Conservation (phyloP, 148 eudicot genomes). For the Arctostaphylos glauca region DNA sequence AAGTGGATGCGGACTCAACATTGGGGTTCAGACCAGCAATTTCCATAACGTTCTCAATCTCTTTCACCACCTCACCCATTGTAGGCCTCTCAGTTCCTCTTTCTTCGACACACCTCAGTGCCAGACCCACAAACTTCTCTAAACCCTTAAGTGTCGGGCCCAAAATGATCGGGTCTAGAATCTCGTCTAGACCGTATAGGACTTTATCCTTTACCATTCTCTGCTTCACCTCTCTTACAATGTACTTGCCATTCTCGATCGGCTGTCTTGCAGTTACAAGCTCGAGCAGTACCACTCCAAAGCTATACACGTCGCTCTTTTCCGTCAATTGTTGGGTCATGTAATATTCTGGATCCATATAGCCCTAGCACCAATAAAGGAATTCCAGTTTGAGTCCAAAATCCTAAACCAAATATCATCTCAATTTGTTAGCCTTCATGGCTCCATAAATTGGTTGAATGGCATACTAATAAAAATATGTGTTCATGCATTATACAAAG, state of each 20-base stretch:
- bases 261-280: constrained; percentile 61
- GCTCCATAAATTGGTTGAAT: neutral
- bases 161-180: constrained; percentile 46
- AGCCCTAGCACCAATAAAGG: constrained; percentile 18
- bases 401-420: neutral
- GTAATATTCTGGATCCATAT: constrained; percentile 28
- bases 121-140: constrained; percentile 54
- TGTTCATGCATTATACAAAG: neutral
- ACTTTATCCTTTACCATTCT: constrained; percentile 43
- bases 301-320: constrained; percentile 20
- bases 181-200: constrained; percentile 44
- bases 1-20: constrained; percentile 51
- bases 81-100: constrained; percentile 49
- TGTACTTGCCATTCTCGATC: constrained; percentile 58
- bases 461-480: neutral
- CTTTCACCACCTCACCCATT: constrained; percentile 75
- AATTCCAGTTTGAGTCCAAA: neutral
- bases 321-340: constrained; percentile 15
- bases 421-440: neutral
- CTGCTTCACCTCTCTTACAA: constrained; percentile 50
- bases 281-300: constrained; percentile 34
- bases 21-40: constrained; percentile 62
- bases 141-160: constrained; percentile 41
- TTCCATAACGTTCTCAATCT: constrained; percentile 59
- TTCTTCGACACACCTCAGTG: constrained; percentile 73